These are phyloP conservation scores for Adansonia grandidieri DNA, from an alignment of 441 rosid species.

Conservation along the genomic window DNA sequence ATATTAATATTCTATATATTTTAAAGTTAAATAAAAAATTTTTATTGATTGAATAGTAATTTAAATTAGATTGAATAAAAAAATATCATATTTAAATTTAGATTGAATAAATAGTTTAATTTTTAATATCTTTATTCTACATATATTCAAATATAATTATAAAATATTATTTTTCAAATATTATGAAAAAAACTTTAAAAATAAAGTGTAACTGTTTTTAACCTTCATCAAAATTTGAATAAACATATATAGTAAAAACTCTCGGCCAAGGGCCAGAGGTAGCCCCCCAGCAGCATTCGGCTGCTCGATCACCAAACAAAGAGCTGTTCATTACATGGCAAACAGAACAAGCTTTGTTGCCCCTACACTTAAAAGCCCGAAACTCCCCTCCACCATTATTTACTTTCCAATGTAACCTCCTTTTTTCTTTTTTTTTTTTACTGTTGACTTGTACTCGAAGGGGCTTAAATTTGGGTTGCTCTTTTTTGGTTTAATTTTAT, in stretches of 20 bases:
- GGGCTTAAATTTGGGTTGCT: neutral
- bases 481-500: neutral
- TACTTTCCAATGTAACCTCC: neutral
- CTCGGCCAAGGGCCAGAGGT: neutral
- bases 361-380: neutral
- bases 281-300: neutral
- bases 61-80: no score
- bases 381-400: neutral
- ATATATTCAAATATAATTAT: no score
- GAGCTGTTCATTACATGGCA: conserved; percentile 12
- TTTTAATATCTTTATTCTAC: no score
- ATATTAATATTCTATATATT: no score
- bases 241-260: neutral
- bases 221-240: no score
- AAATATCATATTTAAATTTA: no score
- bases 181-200: no score
- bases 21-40: no score
- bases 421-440: neutral
- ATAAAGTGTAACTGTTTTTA: no score
- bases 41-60: no score
- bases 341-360: conserved; percentile 10
- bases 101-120: no score
- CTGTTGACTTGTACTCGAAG: neutral
- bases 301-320: neutral
- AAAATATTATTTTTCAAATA: no score